A percentile compares a stretch with the other conserved stretches of the same genome.
These are phyloP conservation scores for Alnus glutinosa DNA, from an alignment of 306 rosid genomes.

Conservation along the genomic window DNA sequence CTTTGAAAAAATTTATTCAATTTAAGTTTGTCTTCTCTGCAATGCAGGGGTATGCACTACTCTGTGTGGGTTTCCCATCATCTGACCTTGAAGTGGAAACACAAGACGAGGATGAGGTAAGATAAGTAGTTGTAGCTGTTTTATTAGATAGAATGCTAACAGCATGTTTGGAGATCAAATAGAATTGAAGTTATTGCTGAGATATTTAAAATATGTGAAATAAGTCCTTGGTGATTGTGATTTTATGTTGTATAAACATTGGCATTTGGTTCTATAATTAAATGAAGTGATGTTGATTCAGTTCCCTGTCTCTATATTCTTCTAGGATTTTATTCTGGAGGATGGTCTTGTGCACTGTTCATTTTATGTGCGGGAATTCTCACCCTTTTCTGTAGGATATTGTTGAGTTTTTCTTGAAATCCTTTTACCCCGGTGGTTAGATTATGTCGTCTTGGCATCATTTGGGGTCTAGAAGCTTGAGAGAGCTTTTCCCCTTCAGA, in stretches of 20 bases:
- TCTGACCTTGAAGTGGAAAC: conserved; percentile 97
- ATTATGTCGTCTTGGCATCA: background rate
- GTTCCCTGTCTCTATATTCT: background rate
- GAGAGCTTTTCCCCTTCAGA: too few relatives aligned
- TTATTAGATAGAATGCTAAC: conserved; percentile 17
- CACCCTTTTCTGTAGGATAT: background rate
- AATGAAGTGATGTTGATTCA: background rate
- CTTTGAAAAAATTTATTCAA: background rate
- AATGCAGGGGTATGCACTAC: conserved; percentile 97
- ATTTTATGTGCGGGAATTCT: background rate
- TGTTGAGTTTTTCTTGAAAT: background rate
- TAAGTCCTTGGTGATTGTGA: background rate
- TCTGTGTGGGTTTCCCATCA: conserved; percentile 90
- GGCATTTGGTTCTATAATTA: background rate
- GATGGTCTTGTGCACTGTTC: too few relatives aligned
- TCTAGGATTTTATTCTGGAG: background rate
- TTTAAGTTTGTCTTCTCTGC: conserved; percentile 2
- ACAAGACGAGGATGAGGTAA: conserved; percentile 99
- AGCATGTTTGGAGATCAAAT: conserved; percentile 13
- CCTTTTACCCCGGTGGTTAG: background rate
- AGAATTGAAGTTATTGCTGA: background rate
- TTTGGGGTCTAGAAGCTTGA: background rate
- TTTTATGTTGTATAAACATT: background rate
- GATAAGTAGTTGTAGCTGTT: conserved; percentile 12
- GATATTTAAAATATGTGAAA: background rate